These are phyloP conservation scores for Trametes sp. DNA, from an alignment of 1,284 basidiomycete species.

Conservation along the genomic window DNA sequence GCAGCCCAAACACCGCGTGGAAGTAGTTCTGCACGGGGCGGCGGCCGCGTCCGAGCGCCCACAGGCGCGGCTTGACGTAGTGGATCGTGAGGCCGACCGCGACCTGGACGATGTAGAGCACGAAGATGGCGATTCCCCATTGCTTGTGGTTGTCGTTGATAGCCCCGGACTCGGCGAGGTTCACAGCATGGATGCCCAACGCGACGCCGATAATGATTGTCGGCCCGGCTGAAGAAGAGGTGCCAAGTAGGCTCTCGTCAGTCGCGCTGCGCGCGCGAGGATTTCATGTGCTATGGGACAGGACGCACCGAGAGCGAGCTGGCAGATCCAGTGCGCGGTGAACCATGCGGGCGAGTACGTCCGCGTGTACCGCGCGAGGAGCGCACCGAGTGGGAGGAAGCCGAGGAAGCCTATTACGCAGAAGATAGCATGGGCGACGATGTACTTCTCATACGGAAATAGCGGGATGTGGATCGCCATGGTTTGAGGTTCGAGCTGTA, in stretches of 20 bases:
- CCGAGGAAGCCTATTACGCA: conserved; percentile 40
- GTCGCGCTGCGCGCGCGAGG: not conserved
- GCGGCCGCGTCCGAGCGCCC: conserved; percentile 27
- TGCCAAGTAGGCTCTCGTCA: not conserved
- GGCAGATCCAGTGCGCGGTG: conserved; percentile 33
- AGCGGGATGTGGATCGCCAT: conserved; percentile 24
- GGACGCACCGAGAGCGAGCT: conserved; percentile 29
- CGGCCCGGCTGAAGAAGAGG: conserved; percentile 43
- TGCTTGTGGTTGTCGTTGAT: conserved; percentile 61
- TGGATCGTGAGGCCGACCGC: conserved; percentile 65
- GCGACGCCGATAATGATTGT: conserved; percentile 56
- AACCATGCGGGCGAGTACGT: conserved; percentile 36
- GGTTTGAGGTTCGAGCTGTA: not conserved
- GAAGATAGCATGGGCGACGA: conserved; percentile 46
- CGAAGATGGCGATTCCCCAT: conserved; percentile 63
- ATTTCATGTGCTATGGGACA: not conserved
- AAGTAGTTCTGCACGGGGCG: conserved; percentile 64
- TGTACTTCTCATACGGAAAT: conserved; percentile 30
- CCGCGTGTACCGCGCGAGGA: conserved; percentile 39
- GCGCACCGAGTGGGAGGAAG: conserved; percentile 37
- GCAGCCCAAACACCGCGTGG: conserved; percentile 59
- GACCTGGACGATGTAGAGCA: conserved; percentile 64
- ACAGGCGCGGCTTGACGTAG: conserved; percentile 53
- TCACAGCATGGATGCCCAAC: conserved; percentile 57
- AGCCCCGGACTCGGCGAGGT: conserved; percentile 46